Base-by-base conservation (phyloP, 176 grass and related monocot species). In the Eragrostis curvula region DNA sequence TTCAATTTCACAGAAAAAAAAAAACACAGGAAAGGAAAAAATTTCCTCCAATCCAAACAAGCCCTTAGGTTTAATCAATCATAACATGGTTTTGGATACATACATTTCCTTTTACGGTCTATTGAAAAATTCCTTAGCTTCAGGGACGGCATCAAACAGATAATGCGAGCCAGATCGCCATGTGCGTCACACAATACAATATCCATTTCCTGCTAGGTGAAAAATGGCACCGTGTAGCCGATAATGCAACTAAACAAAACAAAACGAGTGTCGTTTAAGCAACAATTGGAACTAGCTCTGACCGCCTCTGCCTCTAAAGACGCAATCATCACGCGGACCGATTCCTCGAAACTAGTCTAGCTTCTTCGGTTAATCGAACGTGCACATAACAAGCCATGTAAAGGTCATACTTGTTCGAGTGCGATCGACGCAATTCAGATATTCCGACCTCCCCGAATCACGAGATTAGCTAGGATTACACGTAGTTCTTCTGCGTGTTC, bases 361-460 rank as follows among this genome's bases (percentile, higher is more conserved):
- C 58, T 47, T 51, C 58, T 47, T 24, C 12, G 51, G 18, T 11
- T 56, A 45, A 45, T 84, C 18, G 25, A 42, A 25, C 5, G 25
- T 21, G 75, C 53, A 53, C 57, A 62, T 29, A 43, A 62, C 21
- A 43, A 49, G 27, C 24, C 77, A 17, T 59, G 40, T 61, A 69
- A 80, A 81, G 68, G 58, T 20, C 2, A 62, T 15, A 40, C 20
- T 52, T 29, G 74, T 4, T 87, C 41, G 71, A 80, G 85, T 87
- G 51, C 21, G 29, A 70, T 8, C 59, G 29, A 87, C 61, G 70
- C 51, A 49, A 86, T n/a, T 18, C 48, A 53, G 28, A 56, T 55
- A 36, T 74, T 14, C 20, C 32, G 52, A 40, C 43, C 6, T 25
- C 32, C n/a, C 8, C 16, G 36, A 41, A 66, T 66, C 30, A 66